Percentiles rank a stretch among this genome's conserved stretches.
phyloP scores from a whole-genome alignment of 2,329 filamentous ascomycete genomes.

The Cryphonectria nitschkei region DNA sequence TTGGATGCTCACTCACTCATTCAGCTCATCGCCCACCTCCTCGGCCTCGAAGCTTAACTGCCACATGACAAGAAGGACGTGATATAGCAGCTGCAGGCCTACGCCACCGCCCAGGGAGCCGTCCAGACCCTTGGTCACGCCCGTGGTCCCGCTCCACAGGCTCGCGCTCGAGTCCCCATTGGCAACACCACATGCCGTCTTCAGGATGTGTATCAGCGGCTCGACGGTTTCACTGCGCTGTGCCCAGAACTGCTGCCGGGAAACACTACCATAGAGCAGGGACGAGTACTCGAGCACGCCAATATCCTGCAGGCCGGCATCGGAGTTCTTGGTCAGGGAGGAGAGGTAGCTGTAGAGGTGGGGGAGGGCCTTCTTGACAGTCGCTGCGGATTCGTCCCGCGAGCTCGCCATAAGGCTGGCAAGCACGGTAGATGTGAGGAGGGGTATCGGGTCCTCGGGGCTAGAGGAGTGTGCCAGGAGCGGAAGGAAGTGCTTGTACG shows the following conservation, averaged over 20 bases:
- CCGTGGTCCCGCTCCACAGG: conserved; percentile 62
- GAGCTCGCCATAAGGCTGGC: conserved; percentile 75
- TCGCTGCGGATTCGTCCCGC: conserved; percentile 64
- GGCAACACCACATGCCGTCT: conserved; percentile 72
- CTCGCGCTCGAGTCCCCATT: conserved; percentile 66
- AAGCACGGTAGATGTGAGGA: conserved; percentile 87
- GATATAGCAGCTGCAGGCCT: conserved; percentile 89
- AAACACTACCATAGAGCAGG: conserved; percentile 73
- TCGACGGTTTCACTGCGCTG: conserved; percentile 83
- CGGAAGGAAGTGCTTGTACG: conserved; percentile 82
- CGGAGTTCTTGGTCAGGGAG: conserved; percentile 78
- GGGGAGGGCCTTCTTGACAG: conserved; percentile 73
- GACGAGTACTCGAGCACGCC: conserved; percentile 90
- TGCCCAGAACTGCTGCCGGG: conserved; percentile 86
- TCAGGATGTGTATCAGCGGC: conserved; percentile 81
- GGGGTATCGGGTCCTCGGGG: conserved; percentile 77
- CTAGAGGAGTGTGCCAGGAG: conserved; percentile 79
- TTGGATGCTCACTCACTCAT: conserved; percentile 67
- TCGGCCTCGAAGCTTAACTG: conserved; percentile 94
- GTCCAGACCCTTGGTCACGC: conserved; percentile 61
- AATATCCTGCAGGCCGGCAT: conserved; percentile 92
- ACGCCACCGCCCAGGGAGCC: conserved; percentile 76
- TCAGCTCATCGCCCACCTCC: conserved; percentile 71
- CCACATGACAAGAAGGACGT: conserved; percentile 92
- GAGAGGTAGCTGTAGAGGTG: conserved; percentile 86